These are phyloP conservation scores for Lichtheimia ramosa DNA, from an alignment of 371 early-diverging fungal species.

Conservation along the genomic window DNA sequence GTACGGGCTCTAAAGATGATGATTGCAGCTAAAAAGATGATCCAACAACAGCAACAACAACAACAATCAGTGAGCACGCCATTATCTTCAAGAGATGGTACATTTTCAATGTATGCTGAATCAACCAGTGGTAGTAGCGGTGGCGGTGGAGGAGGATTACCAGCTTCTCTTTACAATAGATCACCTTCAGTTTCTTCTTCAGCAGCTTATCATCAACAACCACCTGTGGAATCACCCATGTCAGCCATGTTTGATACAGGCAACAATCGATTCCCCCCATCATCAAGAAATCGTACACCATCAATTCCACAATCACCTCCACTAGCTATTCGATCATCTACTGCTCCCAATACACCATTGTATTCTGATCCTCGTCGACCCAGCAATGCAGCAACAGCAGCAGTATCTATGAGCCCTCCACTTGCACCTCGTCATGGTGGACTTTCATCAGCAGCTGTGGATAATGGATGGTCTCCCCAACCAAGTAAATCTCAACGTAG, in stretches of 20 bases:
- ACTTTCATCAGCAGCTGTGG: background rate
- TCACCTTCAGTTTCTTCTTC: background rate
- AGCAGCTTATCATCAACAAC: background rate
- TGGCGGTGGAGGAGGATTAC: background rate
- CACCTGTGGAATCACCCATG: background rate
- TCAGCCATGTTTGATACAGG: constrained; percentile 6
- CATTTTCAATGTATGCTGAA: constrained; percentile 27
- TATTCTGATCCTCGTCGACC: no score
- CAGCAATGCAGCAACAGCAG: background rate
- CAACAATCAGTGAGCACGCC: constrained; percentile 15
- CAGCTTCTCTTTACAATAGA: background rate
- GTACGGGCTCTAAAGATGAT: constrained; percentile 51
- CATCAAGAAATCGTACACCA: constrained; percentile 3
- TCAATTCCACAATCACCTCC: background rate
- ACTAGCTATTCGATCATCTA: no score
- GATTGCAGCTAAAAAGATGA: constrained; percentile 46
- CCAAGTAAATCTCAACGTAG: constrained; percentile 5
- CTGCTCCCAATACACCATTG: no score
- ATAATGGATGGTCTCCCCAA: constrained; percentile 3
- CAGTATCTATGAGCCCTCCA: constrained; percentile 4
- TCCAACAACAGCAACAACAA: constrained; percentile 35
- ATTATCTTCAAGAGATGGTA: constrained; percentile 16
- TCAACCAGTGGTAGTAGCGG: constrained; percentile 10
- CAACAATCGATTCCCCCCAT: background rate
- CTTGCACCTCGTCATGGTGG: constrained; percentile 10